Base-by-base conservation (phyloP, 2,329 filamentous ascomycete genomes). In the Verticillium longisporum region DNA sequence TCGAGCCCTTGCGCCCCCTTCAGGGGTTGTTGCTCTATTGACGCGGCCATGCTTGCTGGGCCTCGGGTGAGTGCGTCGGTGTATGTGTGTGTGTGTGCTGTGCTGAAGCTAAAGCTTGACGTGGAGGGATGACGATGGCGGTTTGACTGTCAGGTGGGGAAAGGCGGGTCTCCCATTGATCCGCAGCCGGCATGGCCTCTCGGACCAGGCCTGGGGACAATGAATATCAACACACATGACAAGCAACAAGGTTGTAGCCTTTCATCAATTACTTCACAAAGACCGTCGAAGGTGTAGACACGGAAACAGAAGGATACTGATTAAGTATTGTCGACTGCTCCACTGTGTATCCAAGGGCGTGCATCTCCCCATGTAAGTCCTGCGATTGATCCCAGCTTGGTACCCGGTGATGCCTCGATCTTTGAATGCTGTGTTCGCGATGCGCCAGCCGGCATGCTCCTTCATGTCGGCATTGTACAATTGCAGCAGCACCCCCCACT, bases 1-100 rank as follows among this genome's bases (percentile, higher is more conserved):
- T 90, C 87, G 61, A 79, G 67, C 50, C 70, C 59, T 3, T 57
- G 59, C 15, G 56, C 55, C 50, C 60, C 26, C 11, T 58, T 18
- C 3, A 6, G 31, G 32, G 58, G 26, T 10, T 18, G 31, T 14
- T 37, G 53, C 50, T 56, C 18, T 15, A 60, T 54, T 36, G 62
- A 57, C 36, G 63, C 57, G 6, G 62, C 61, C 64, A 66, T 66
- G 31, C 50, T 59, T 33, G 14, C 15, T 21, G 37, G n/a, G 10
- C 15, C 34, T 21, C 26, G 26, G 26, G 26, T 26, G 26, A 26
- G 26, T 26, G 26, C 26, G 26, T 26, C 26, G 34, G 5, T 36
- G 15, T 34, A 32, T 21, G 32, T 26, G 26, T 2, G 26, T 26
- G 26, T 26, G 26, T 26, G 26, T 26, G 26, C 26, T 26, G 26